These are phyloP conservation scores for Mollisia scopiformis DNA, from an alignment of 2,329 filamentous ascomycete species.

Conservation along the genomic window DNA sequence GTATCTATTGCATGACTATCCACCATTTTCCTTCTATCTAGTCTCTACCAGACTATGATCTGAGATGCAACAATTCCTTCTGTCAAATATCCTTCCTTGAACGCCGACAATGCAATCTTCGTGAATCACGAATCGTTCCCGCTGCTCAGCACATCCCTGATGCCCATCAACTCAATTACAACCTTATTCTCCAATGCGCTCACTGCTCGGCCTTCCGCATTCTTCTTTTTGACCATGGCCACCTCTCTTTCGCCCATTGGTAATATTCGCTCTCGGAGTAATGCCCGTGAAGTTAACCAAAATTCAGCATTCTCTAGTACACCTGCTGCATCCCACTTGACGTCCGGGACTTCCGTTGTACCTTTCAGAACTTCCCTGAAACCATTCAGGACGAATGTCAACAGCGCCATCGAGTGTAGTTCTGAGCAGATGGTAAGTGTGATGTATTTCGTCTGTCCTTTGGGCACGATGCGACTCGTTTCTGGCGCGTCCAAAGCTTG, in stretches of 20 bases:
- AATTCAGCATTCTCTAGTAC: slow-evolving; percentile 84
- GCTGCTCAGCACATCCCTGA: slow-evolving; percentile 34
- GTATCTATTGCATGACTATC: neutral
- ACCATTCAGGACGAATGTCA: slow-evolving; percentile 71
- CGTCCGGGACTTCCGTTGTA: slow-evolving; percentile 70
- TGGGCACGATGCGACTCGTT: slow-evolving; percentile 51
- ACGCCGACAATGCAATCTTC: slow-evolving; percentile 9
- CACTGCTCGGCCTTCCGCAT: slow-evolving; percentile 22
- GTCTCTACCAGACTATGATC: neutral
- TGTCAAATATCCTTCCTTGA: neutral
- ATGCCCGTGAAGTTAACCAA: slow-evolving; percentile 70
- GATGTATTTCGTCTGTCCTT: slow-evolving; percentile 60
- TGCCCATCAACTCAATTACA: slow-evolving; percentile 61
- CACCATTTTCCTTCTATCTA: neutral
- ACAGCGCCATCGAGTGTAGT: slow-evolving; percentile 75
- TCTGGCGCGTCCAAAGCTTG: slow-evolving; percentile 69
- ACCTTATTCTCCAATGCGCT: slow-evolving; percentile 65
- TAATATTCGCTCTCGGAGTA: slow-evolving; percentile 73
- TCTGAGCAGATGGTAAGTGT: slow-evolving; percentile 77
- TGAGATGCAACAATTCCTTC: neutral
- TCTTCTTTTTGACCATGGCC: slow-evolving; percentile 55
- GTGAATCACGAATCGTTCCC: slow-evolving; percentile 15
- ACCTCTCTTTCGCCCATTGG: slow-evolving; percentile 74
- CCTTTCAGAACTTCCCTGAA: slow-evolving; percentile 62
- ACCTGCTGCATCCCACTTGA: slow-evolving; percentile 74